Percentiles rank a stretch among this genome's conserved stretches.
phyloP scores from a whole-genome alignment of 352 stramenopile genomes.

The Peronospora destructor region DNA sequence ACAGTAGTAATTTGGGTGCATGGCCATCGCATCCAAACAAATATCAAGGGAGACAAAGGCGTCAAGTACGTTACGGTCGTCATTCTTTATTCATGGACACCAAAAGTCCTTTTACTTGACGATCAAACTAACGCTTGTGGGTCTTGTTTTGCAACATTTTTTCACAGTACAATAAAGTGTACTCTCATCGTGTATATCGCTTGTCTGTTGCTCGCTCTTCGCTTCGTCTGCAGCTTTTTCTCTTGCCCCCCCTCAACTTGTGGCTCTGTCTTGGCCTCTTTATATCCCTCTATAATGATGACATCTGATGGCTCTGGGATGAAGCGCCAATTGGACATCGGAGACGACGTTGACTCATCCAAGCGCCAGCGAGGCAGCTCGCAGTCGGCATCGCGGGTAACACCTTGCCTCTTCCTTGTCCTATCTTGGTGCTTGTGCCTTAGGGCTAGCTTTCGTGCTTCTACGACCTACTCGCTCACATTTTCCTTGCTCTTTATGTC shows the following conservation, averaged over 20 bases:
- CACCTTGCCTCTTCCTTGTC: constrained; percentile 5
- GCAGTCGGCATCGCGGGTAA: constrained; percentile 47
- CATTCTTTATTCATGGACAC: too few relatives aligned
- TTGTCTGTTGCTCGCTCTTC: constrained; percentile 8
- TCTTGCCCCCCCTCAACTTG: constrained; percentile 3
- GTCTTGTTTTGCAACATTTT: constrained; percentile 2
- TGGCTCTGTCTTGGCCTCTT: constrained; percentile 4
- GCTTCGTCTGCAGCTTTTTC: constrained; percentile 4
- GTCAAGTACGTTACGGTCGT: constrained; percentile 16
- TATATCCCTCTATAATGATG: constrained; percentile 11
- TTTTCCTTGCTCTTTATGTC: constrained; percentile 18
- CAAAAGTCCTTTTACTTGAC: neutral
- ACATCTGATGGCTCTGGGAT: constrained; percentile 18
- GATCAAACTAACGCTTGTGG: constrained; percentile 1
- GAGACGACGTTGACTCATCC: constrained; percentile 22
- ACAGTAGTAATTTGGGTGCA: constrained; percentile 1
- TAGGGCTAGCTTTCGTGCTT: neutral
- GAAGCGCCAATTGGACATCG: constrained; percentile 40
- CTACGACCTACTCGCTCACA: constrained; percentile 14
- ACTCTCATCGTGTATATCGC: constrained; percentile 6
- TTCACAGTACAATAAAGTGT: constrained; percentile 8
- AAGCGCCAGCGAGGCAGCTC: constrained; percentile 34
- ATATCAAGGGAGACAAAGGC: constrained; percentile 1
- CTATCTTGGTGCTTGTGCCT: constrained; percentile 5
- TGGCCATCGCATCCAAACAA: neutral